Evolutionary conservation across 352 stramenopile genomes (phyloP), one percentile per base, ranked within the genome.

Genomic region (Pilasporangium apinafurcum): DNA sequence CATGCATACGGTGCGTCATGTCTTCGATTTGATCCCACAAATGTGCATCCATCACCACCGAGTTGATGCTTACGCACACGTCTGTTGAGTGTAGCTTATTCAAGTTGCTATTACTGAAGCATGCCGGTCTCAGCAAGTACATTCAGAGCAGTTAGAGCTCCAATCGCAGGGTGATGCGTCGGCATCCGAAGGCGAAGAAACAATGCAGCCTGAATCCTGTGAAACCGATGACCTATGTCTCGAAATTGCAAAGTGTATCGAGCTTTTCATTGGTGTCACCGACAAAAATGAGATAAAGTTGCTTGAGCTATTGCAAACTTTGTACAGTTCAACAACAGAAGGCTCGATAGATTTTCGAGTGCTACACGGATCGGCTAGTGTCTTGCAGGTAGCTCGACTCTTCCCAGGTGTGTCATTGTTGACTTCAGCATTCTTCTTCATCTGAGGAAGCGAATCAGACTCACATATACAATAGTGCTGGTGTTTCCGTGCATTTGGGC

Each of bases 401-500:
- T 87, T 87, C 25, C 74, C 74, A 62, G 74, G 74, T 86, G 9
- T 26, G 12, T 18, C 21, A 25, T 2, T 9, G 5, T 34, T 2
- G n/a, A 27, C 6, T 41, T 51, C 10, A 31, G 2, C 36, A 16
- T 20, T 35, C 7, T 20, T n/a, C 9, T 48, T 5, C 6, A 22
- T 13, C 25, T 51, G 18, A 44, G 18, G 22, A 28, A n/a, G n/a
- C n/a, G n/a, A n/a, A n/a, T n/a, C n/a, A n/a, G n/a, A n/a, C n/a
- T n/a, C 5, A 4, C 27, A 2, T 41, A 17, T 25, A 55, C 17
- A 22, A 26, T 42, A 86, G 74, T 80, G 31, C 48, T 87, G 12
- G 33, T 85, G 1, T 84, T 82, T 34, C 71, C 74, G n/a, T 78
- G 65, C 22, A 50, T 82, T 14, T 87, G 74, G 74, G 25, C 48